Base-by-base conservation (phyloP, 78 protist species). In the Monosiga brevicollis region DNA sequence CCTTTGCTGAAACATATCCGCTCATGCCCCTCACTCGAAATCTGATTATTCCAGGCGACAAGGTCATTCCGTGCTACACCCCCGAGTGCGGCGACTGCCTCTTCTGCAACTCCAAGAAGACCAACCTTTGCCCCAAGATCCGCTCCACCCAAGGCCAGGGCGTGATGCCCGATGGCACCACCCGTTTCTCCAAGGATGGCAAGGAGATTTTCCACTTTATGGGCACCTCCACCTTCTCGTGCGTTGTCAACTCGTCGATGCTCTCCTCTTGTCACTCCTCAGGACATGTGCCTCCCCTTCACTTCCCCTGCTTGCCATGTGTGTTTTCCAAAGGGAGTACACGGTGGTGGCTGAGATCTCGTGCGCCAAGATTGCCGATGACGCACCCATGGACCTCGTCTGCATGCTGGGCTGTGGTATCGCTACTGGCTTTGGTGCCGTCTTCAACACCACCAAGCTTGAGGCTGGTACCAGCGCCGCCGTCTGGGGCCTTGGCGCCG, bases 341-440 rank as follows among this genome's bases (percentile, higher is more conserved):
- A 94, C 95, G 20, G 98, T 95, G 0, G 75, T 94, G 0, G 87
- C 97, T 0, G 97, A 93, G 84, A 92, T 96, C 81, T 84, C 94
- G 0, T 24, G 75, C 34, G 96, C 81, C 86, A 91, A 91, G 86
- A 55, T 91, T 34, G 37, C 32, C 74, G 80, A 76, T 35, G 9
- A 39, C 11, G 88, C 90, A 0, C 87, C 87, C 49, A 76, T 88
- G 0, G 91, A 91, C 43, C n/a, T n/a, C n/a, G n/a, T n/a, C 39
- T 38, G 85, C 55, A 25, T 84, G 36, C 83, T 89, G 6, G 90
- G 94, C 79, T 91, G 94, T 71, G 94, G 94, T 26, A 34, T 90
- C 74, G 23, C 90, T 37, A 73, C 77, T 6, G 77, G n/a, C n/a
- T n/a, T n/a, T n/a, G n/a, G n/a, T n/a, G n/a, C n/a, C n/a, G n/a